Percentiles rank a stretch among this genome's conserved stretches.
These are phyloP conservation scores for Zangia roseola DNA, from an alignment of 768 basidiomycete genomes.

Conservation along the genomic window DNA sequence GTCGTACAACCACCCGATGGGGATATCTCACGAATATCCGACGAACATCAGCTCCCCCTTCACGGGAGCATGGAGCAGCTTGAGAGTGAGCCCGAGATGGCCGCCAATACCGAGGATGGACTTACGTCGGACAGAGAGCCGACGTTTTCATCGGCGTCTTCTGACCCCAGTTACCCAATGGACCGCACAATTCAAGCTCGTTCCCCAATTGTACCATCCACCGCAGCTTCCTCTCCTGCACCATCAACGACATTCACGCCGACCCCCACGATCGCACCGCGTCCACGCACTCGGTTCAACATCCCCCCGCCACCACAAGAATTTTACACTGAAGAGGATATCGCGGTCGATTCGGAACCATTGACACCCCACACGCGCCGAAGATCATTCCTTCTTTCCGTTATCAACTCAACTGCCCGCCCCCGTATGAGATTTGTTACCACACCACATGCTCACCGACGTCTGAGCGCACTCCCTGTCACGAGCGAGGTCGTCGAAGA, in stretches of 20 bases:
- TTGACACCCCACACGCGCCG: slow-evolving; percentile 72
- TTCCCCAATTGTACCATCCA: slow-evolving; percentile 39
- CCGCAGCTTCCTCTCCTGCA: slow-evolving; percentile 53
- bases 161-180: slow-evolving; percentile 32
- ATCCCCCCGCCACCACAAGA: slow-evolving; percentile 45
- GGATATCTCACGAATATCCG: slow-evolving; percentile 10
- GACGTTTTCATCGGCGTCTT: slow-evolving; percentile 73
- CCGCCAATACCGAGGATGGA: slow-evolving; percentile 24
- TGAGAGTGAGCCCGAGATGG: slow-evolving; percentile 24
- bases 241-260: slow-evolving; percentile 63
- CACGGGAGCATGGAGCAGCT: slow-evolving; percentile 3
- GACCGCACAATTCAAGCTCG: slow-evolving; percentile 29
- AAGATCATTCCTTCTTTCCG: slow-evolving; percentile 77
- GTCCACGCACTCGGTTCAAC: slow-evolving; percentile 61
- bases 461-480: slow-evolving; percentile 62
- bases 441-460: slow-evolving; percentile 49
- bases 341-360: slow-evolving; percentile 40
- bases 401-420: slow-evolving; percentile 80
- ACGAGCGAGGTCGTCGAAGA: slow-evolving; percentile 34
- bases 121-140: slow-evolving; percentile 45
- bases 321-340: slow-evolving; percentile 34
- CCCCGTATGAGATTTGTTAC: slow-evolving; percentile 50
- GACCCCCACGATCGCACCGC: slow-evolving; percentile 64
- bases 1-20: slow-evolving; percentile 23
- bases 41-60: slow-evolving; percentile 13